These are phyloP conservation scores for Exophiala phaeomuriformis DNA, from an alignment of 2,329 filamentous ascomycete genomes.

Conservation along the genomic window DNA sequence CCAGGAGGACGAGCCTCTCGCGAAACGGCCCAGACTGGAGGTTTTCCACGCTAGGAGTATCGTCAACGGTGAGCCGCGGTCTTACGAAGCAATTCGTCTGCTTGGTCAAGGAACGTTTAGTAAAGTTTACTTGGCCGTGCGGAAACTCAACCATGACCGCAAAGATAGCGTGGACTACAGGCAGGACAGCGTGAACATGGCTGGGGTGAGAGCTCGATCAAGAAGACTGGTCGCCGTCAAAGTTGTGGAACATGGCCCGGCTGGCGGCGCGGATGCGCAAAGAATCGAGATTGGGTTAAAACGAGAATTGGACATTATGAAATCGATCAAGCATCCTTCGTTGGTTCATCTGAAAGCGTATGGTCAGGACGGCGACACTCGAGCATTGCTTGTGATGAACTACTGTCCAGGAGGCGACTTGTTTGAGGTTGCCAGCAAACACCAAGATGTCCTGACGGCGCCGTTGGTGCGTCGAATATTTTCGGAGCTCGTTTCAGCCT, in stretches of 20 bases:
- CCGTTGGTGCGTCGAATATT: constrained; percentile 75
- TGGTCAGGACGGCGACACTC: constrained; percentile 69
- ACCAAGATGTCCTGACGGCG: constrained; percentile 60
- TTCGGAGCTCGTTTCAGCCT: constrained; percentile 76
- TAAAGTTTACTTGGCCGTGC: constrained; percentile 83
- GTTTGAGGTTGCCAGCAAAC: constrained; percentile 78
- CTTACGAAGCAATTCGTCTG: constrained; percentile 71
- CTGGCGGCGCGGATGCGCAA: constrained; percentile 86
- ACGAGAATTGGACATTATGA: constrained; percentile 90
- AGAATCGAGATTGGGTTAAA: constrained; percentile 89
- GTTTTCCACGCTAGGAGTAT: constrained; percentile 64
- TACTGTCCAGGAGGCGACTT: constrained; percentile 93
- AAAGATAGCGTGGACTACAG: constrained; percentile 37
- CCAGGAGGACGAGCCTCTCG: constrained; percentile 27
- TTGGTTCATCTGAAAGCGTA: constrained; percentile 87
- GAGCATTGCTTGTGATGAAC: constrained; percentile 77
- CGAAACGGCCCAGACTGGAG: constrained; percentile 37
- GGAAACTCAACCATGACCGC: constrained; percentile 52
- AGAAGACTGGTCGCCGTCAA: constrained; percentile 88
- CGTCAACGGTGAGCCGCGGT: constrained; percentile 60
- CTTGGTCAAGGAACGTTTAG: constrained; percentile 94
- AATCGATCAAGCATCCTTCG: constrained; percentile 77
- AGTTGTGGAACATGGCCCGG: constrained; percentile 88
- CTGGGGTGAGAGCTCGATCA: constrained; percentile 47
- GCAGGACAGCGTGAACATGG: constrained; percentile 32